These are phyloP conservation scores for Nannizziopsis arthrosporioides DNA, from an alignment of 2,329 filamentous ascomycete species.

Conservation along the genomic window DNA sequence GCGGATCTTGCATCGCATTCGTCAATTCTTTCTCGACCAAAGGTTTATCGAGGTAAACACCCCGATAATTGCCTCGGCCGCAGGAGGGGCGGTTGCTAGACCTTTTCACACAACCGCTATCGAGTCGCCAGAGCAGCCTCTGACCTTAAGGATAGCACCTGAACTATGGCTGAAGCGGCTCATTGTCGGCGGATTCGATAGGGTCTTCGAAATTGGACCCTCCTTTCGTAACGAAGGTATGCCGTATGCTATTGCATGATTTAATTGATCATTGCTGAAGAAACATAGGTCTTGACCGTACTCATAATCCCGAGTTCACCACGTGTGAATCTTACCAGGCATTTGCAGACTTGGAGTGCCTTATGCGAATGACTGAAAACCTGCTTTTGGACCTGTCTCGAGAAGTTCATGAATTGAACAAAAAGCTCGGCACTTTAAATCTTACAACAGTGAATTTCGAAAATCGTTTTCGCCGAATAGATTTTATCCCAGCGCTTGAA, in stretches of 20 bases:
- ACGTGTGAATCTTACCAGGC: slow-evolving; percentile 95
- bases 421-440: slow-evolving; percentile 30
- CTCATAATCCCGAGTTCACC: slow-evolving; percentile 94
- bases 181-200: slow-evolving; percentile 76
- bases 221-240: slow-evolving; percentile 83
- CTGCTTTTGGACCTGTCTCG: slow-evolving; percentile 52
- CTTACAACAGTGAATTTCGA: slow-evolving; percentile 47
- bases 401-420: slow-evolving; percentile 39
- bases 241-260: slow-evolving; percentile 4
- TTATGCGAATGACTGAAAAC: slow-evolving; percentile 65
- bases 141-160: slow-evolving; percentile 79
- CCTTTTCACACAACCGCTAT: slow-evolving; percentile 73
- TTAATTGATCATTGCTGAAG: slow-evolving; percentile 12
- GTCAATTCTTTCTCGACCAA: slow-evolving; percentile 58
- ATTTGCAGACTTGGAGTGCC: slow-evolving; percentile 61
- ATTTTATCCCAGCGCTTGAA: slow-evolving; percentile 75
- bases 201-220: slow-evolving; percentile 84
- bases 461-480: slow-evolving; percentile 50
- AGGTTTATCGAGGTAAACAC: slow-evolving; percentile 82
- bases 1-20: slow-evolving; percentile 59
- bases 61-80: slow-evolving; percentile 68
- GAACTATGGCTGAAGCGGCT: slow-evolving; percentile 92
- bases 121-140: slow-evolving; percentile 57
- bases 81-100: slow-evolving; percentile 76
- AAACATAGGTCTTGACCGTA: slow-evolving; percentile 55